phyloP scores from a whole-genome alignment of 208 protist species.

The Leishmania guyanensis region DNA sequence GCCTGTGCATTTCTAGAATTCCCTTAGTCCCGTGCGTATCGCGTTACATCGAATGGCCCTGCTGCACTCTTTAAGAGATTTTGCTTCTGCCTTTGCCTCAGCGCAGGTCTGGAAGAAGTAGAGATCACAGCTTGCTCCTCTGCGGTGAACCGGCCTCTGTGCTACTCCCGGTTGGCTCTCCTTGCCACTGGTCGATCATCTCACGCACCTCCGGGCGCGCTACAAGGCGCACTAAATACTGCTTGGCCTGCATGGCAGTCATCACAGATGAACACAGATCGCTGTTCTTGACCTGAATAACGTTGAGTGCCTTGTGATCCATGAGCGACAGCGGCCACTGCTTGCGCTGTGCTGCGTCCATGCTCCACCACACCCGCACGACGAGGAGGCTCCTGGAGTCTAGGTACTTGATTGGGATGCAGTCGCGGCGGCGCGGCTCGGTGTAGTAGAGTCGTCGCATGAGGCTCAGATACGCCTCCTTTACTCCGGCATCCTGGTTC shows the following conservation, averaged over 20 bases:
- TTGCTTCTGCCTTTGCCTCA: background rate
- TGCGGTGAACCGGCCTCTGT: background rate
- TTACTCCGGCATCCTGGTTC: constrained; percentile 54
- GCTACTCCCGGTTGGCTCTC: constrained; percentile 8
- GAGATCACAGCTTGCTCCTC: constrained; percentile 9
- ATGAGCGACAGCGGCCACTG: constrained; percentile 58
- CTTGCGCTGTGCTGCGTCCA: constrained; percentile 34
- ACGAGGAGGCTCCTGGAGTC: constrained; percentile 48
- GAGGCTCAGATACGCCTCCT: constrained; percentile 63
- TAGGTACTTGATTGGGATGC: constrained; percentile 65
- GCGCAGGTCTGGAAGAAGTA: background rate
- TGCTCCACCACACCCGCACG: constrained; percentile 55
- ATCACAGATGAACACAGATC: constrained; percentile 61
- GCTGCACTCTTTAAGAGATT: background rate
- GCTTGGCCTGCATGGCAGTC: constrained; percentile 79
- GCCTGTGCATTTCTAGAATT: too few relatives aligned
- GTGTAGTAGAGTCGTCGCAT: constrained; percentile 64
- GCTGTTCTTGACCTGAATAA: constrained; percentile 56
- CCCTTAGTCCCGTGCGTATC: background rate
- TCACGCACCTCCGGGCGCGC: constrained; percentile 34
- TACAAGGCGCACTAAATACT: constrained; percentile 67
- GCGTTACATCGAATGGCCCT: background rate
- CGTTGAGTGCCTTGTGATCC: constrained; percentile 82
- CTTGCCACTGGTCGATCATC: constrained; percentile 29
- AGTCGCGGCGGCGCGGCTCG: constrained; percentile 47